Base-by-base conservation (phyloP, 2,329 filamentous ascomycete species). In the Scedosporium minutisporum region DNA sequence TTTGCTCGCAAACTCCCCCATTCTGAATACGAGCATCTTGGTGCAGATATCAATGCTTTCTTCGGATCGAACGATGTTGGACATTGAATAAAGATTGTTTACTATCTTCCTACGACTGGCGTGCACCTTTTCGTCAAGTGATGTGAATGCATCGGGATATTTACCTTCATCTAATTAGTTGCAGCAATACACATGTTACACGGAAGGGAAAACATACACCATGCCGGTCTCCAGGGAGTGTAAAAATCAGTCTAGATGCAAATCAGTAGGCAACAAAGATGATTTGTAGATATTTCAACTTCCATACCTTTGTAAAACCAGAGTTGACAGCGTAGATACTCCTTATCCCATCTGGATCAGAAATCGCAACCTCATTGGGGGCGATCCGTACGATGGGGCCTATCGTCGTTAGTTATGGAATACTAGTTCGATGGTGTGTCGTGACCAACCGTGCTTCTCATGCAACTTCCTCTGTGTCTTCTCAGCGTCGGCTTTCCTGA, bases 1-100 rank as follows among this genome's bases (percentile, higher is more conserved):
- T 25, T 25, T 25, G 4, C 27, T 6, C 6, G 53, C 53, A 57
- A 57, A 57, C 53, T 57, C 53, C 6, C 4, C 66, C 27, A 65
- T 64, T 10, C 55, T 53, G 55, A 16, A 38, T 14, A 53, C 41
- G 6, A 27, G 18, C 25, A 63, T 42, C 58, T 33, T 62, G 18
- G 33, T 38, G 48, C n/a, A 25, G 53, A 55, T 25, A 21, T 57
- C 53, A 16, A 57, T 57, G 23, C 14, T 57, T 57, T 57, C 53
- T 57, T 57, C 53, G 7, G 53, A 57, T n/a, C 53, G 53, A 10
- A 33, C 21, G 16, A 57, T 57, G 10, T 57, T 57, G 9, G 53
- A 57, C 53, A 57, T 57, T 5, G 53, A 57, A 21, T 57, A 57
- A 21, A 57, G 53, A 33, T 57, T 57, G 53, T 57, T 57, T 16